Conservation (phyloP, 768 basidiomycete species). For the Boletus barrowsii region DNA sequence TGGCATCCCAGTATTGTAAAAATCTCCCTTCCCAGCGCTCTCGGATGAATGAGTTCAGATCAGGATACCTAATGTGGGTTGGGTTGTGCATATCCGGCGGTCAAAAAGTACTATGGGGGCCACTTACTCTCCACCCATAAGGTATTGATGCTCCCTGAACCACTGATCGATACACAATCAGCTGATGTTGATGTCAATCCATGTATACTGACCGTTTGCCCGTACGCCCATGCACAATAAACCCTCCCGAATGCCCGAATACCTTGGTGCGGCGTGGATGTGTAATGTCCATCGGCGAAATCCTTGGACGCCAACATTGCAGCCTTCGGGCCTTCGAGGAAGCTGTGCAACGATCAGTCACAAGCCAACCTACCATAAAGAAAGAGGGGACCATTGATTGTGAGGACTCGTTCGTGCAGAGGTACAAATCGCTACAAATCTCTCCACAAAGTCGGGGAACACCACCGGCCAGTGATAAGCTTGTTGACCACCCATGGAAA, state of each 20-base stretch:
- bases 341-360: constrained; percentile 34
- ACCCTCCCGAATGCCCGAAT: constrained; percentile 57
- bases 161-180: constrained; percentile 37
- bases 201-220: constrained; percentile 44
- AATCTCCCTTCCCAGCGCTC: constrained; percentile 50
- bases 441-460: constrained; percentile 54
- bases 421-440: constrained; percentile 45
- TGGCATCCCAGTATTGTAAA: constrained; percentile 50
- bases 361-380: neutral
- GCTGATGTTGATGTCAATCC: neutral
- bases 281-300: constrained; percentile 54
- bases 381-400: constrained; percentile 44
- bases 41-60: constrained; percentile 47
- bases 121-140: constrained; percentile 40
- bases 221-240: constrained; percentile 60
- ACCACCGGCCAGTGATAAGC: constrained; percentile 59
- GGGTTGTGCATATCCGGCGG: neutral
- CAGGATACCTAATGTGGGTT: constrained; percentile 37
- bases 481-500: constrained; percentile 62
- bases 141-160: constrained; percentile 49
- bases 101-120: neutral
- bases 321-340: constrained; percentile 58
- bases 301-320: constrained; percentile 53
- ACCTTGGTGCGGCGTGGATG: constrained; percentile 43
- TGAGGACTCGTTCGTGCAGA: constrained; percentile 56